Evolutionary conservation across 805 yeast genomes (phyloP).

Genomic region (Brettanomyces custersianus): DNA sequence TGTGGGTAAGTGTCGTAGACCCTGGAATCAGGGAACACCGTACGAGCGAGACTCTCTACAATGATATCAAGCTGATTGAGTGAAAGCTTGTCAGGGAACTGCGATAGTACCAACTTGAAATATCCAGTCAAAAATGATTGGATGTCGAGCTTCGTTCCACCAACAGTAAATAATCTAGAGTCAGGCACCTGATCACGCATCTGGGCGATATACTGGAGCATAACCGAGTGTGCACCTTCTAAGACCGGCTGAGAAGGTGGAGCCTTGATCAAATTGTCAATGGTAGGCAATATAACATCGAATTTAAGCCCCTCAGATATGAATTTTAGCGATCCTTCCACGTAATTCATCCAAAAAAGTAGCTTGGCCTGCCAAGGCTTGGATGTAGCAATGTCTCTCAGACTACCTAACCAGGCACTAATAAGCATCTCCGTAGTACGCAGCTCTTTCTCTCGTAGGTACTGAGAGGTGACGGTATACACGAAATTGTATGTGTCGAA

Average conservation of each 20-base stretch:
- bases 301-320: constrained; percentile 27
- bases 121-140: constrained; percentile 26
- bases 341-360: constrained; percentile 35
- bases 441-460: constrained; percentile 16
- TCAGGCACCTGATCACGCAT: constrained; percentile 12
- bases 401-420: constrained; percentile 10
- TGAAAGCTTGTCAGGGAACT: constrained; percentile 50
- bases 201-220: constrained; percentile 25
- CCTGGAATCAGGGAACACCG: constrained; percentile 28
- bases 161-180: background rate
- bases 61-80: constrained; percentile 50
- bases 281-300: constrained; percentile 16
- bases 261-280: constrained; percentile 16
- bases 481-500: constrained; percentile 57
- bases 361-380: constrained; percentile 29
- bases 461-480: constrained; percentile 28
- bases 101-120: constrained; percentile 35
- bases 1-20: constrained; percentile 23
- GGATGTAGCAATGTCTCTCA: background rate
- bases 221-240: constrained; percentile 61
- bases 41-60: constrained; percentile 43
- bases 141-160: constrained; percentile 5
- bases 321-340: constrained; percentile 34
- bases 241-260: constrained; percentile 25
- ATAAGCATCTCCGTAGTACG: constrained; percentile 10